These are phyloP conservation scores for Globisporangium echinulatum DNA, from an alignment of 352 stramenopile species.

Conservation along the genomic window DNA sequence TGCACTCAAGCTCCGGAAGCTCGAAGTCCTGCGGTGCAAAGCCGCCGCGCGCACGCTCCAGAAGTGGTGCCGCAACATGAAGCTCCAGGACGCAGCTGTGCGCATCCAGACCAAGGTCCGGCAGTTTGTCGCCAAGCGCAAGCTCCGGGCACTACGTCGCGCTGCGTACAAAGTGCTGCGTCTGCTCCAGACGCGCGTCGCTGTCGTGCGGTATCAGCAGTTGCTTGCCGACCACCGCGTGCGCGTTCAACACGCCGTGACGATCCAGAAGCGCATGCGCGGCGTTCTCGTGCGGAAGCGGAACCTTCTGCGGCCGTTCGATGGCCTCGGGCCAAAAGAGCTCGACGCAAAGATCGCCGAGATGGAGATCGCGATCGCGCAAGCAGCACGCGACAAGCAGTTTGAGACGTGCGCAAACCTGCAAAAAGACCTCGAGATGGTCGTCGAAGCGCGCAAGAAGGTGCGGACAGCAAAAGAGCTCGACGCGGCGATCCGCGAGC, in stretches of 20 bases:
- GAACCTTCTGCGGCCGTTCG: slow-evolving; percentile 74
- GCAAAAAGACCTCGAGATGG: slow-evolving; percentile 77
- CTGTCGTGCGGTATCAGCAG: slow-evolving; percentile 49
- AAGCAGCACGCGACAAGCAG: slow-evolving; percentile 77
- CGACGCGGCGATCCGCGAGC: slow-evolving; percentile 65
- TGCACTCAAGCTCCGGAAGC: slow-evolving; percentile 75
- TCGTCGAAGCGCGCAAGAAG: slow-evolving; percentile 76
- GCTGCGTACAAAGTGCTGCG: slow-evolving; percentile 60
- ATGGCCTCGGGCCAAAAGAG: slow-evolving; percentile 68
- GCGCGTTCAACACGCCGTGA: slow-evolving; percentile 35
- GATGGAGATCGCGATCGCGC: slow-evolving; percentile 68
- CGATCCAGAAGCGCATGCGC: slow-evolving; percentile 70
- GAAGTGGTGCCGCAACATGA: slow-evolving; percentile 76
- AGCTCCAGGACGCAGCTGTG: slow-evolving; percentile 43
- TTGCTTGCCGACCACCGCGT: slow-evolving; percentile 42
- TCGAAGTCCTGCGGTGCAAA: slow-evolving; percentile 78
- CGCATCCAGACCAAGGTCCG: slow-evolving; percentile 70
- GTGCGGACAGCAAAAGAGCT: slow-evolving; percentile 86
- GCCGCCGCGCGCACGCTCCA: slow-evolving; percentile 77
- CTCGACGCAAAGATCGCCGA: slow-evolving; percentile 71
- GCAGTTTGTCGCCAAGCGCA: slow-evolving; percentile 56
- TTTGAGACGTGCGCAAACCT: slow-evolving; percentile 81
- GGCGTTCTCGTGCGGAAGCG: slow-evolving; percentile 69
- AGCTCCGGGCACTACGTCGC: slow-evolving; percentile 40
- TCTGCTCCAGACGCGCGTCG: slow-evolving; percentile 54